These are phyloP conservation scores for Neurospora sp. DNA, from an alignment of 495 filamentous ascomycete genomes.

Conservation along the genomic window DNA sequence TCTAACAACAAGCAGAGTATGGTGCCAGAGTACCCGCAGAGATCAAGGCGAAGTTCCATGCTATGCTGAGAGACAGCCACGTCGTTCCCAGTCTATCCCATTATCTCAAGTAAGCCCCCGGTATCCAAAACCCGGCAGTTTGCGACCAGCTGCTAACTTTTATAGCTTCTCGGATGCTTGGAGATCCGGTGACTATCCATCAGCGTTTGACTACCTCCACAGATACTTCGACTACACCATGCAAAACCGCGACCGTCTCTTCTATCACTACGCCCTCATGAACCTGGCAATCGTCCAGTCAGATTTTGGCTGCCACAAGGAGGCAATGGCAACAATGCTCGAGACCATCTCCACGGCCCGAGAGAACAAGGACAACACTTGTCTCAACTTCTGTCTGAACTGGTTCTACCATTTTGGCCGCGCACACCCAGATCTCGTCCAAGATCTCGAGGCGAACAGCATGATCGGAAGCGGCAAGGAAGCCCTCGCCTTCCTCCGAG, in stretches of 20 bases:
- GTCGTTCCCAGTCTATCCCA: conserved; percentile 63
- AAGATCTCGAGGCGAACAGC: conserved; percentile 56
- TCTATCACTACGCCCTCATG: conserved; percentile 94
- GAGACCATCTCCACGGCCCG: conserved; percentile 85
- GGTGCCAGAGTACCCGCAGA: conserved; percentile 63
- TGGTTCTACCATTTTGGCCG: conserved; percentile 96
- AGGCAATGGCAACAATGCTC: conserved; percentile 87
- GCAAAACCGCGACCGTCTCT: conserved; percentile 70
- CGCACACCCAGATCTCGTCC: conserved; percentile 68
- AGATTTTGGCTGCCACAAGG: conserved; percentile 84
- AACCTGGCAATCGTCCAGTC: conserved; percentile 89
- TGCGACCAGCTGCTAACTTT: conserved; percentile 12
- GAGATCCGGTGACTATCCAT: conserved; percentile 82
- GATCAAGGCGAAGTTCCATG: conserved; percentile 51
- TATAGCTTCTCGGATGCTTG: conserved; percentile 78
- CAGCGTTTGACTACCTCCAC: conserved; percentile 83
- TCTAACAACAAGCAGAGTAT: conserved; percentile 14
- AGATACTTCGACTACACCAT: conserved; percentile 97
- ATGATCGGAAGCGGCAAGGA: conserved; percentile 74
- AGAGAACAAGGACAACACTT: conserved; percentile 84
- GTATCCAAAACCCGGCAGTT: conserved; percentile 2
- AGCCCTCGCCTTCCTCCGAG: conserved; percentile 71
- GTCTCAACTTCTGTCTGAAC: conserved; percentile 88
- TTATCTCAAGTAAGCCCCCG: conserved; percentile 54
- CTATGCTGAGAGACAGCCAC: conserved; percentile 54